Evolutionary conservation across 1,284 basidiomycete genomes (phyloP).

Genomic region (Ceratobasidium sp.): DNA sequence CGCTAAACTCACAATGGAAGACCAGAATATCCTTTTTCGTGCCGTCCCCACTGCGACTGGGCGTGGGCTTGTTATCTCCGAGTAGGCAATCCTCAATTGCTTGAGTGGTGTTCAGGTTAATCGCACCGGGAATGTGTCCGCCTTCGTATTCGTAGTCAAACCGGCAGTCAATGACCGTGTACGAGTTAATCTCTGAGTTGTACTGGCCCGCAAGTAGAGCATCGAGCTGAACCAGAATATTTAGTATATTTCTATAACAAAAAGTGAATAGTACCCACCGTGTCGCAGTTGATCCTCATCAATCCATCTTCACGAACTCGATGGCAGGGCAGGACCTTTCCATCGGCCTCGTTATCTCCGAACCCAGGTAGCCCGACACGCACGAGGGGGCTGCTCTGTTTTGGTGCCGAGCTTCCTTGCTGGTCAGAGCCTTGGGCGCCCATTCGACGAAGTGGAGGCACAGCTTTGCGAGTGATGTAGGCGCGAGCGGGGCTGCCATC

Average conservation of each 20-base stretch:
- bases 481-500: conserved; percentile 30
- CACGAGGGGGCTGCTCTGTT: conserved; percentile 13
- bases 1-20: conserved; percentile 98
- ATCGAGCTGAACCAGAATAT: conserved; percentile 62
- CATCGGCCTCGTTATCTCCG: conserved; percentile 89
- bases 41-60: conserved; percentile 75
- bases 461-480: conserved; percentile 21
- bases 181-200: conserved; percentile 67
- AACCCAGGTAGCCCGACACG: conserved; percentile 70
- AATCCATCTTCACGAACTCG: conserved; percentile 93
- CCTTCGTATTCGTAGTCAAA: conserved; percentile 97
- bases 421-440: conserved; percentile 1
- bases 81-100: conserved; percentile 85
- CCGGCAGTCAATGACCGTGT: conserved; percentile 91
- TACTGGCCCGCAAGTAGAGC: conserved; percentile 76
- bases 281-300: conserved; percentile 85
- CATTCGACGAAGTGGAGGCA: conserved; percentile 8
- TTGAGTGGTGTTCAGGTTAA: conserved; percentile 88
- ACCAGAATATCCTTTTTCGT: conserved; percentile 83
- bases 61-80: conserved; percentile 65
- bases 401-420: background rate
- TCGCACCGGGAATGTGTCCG: conserved; percentile 90
- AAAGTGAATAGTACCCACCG: conserved; percentile 59
- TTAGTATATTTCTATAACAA: conserved; percentile 18
- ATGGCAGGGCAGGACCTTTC: conserved; percentile 94